Conservation (phyloP, 768 basidiomycete genomes). For the Naganishia antarctica region DNA sequence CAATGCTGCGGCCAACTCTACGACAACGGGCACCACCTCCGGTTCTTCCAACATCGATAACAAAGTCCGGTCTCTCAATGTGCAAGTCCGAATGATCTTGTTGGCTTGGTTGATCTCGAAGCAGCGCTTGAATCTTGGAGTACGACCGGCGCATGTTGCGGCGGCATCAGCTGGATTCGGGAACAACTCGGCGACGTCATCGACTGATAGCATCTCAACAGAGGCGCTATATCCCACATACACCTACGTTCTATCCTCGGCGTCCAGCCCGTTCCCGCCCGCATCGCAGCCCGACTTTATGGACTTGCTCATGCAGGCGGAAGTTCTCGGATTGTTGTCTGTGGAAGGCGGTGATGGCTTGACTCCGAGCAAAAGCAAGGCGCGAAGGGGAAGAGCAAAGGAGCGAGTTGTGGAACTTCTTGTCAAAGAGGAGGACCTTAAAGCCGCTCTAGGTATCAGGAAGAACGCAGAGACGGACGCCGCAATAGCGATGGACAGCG, state of each 20-base stretch:
- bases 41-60: conserved; percentile 30
- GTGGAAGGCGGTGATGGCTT: conserved; percentile 26
- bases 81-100: conserved; percentile 49
- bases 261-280: conserved; percentile 43
- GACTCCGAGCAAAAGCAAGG: conserved; percentile 7
- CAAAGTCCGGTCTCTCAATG: conserved; percentile 46
- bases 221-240: conserved; percentile 46
- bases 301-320: conserved; percentile 47
- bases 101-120: conserved; percentile 41
- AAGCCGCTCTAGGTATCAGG: conserved; percentile 14
- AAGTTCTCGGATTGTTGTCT: conserved; percentile 43
- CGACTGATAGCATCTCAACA: conserved; percentile 23
- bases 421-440: conserved; percentile 27
- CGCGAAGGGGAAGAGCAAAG: conserved; percentile 9
- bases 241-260: conserved; percentile 41
- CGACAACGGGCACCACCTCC: conserved; percentile 13
- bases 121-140: conserved; percentile 14
- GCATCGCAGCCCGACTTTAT: conserved; percentile 47
- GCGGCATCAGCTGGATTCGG: conserved; percentile 17
- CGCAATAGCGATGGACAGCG: conserved; percentile 26
- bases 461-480: background rate
- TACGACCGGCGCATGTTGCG: conserved; percentile 24
- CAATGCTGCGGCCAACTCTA: conserved; percentile 32
- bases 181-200: background rate
- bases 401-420: conserved; percentile 25